A percentile compares a stretch with the other conserved stretches of the same genome.
These are phyloP conservation scores for Globisporangium irregulare DNA, from an alignment of 352 stramenopile genomes.

Conservation along the genomic window DNA sequence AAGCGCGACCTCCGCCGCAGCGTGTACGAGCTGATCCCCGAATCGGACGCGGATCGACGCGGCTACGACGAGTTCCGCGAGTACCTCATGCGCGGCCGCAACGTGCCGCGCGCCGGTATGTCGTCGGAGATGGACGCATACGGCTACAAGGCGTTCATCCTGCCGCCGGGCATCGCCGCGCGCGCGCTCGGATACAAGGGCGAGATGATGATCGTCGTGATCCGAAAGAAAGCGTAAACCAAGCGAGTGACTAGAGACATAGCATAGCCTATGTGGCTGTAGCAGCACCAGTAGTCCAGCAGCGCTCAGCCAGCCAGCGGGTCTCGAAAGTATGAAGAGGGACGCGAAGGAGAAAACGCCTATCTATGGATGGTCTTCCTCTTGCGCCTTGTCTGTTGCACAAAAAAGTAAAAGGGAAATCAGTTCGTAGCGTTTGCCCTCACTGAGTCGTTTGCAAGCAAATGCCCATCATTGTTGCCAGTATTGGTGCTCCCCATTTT, in stretches of 20 bases:
- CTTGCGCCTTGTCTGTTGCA: slow-evolving; percentile 2
- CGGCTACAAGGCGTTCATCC: slow-evolving; percentile 75
- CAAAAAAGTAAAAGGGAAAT: not conserved
- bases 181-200: slow-evolving; percentile 72
- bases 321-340: not conserved
- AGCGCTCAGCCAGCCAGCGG: not conserved
- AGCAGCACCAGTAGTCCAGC: not conserved
- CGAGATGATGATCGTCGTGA: slow-evolving; percentile 63
- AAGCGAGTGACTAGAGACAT: not conserved
- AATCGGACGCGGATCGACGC: slow-evolving; percentile 42
- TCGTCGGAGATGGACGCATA: slow-evolving; percentile 58
- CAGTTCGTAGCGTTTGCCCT: not conserved
- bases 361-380: no score
- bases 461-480: not conserved
- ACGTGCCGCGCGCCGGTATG: slow-evolving; percentile 45
- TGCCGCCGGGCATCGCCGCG: slow-evolving; percentile 58
- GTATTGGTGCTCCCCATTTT: not conserved
- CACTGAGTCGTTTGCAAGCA: not conserved
- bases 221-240: slow-evolving; percentile 31
- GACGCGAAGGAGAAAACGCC: no score
- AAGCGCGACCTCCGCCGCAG: slow-evolving; percentile 40
- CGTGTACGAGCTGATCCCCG: slow-evolving; percentile 70
- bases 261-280: not conserved
- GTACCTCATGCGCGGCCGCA: slow-evolving; percentile 59
- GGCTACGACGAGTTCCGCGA: slow-evolving; percentile 64